Evolutionary conservation across 805 yeast species (phyloP), one percentile per base, ranked within the genome.

Genomic region (Spathaspora passalidarum): DNA sequence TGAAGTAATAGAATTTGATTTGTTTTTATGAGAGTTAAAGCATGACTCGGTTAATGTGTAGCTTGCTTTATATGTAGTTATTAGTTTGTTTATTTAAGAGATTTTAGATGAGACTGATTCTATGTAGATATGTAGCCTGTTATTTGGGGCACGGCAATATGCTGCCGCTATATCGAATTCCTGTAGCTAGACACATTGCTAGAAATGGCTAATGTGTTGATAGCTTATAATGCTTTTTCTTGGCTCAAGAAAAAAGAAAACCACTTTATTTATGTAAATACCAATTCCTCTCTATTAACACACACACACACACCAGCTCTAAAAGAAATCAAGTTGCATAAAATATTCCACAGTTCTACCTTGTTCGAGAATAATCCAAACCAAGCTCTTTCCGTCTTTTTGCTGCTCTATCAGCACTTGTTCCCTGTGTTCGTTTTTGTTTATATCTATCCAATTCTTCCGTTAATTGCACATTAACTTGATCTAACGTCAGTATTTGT

Each of bases 401-500:
- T 42, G 49, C 43, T 14, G 39, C 37, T 26, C 50, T 61, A 7
- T 14, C n/a, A 22, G n/a, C 19, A 9, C 38, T 25, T 13, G 39
- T 23, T 40, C 13, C 32, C 29, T 37, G 19, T 17, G 21, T 5
- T n/a, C 13, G 32, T 18, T 34, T 25, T n/a, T 38, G 36, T 20
- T 42, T 23, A 21, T 51, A 56, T 32, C 38, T 38, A 16, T 56
- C 62, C 9, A 68, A 49, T 35, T 52, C 47, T 13, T 46, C 47
- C 32, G 42, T 43, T 44, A 69, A 49, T 17, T 46, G 49, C 11
- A 44, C 49, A 49, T 67, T 67, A 38, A 67, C 71, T 5, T 52
- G 46, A 34, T 57, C 62, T n/a, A 67, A 45, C 32, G 52, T 50
- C 9, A 46, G 48, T 34, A 66, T 54, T 35, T 64, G 62, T 14